Percentiles rank a stretch among this genome's conserved stretches.
These are phyloP conservation scores for Saccharomyces hybrid DNA, from an alignment of 1,139 yeast genomes.

Conservation along the genomic window DNA sequence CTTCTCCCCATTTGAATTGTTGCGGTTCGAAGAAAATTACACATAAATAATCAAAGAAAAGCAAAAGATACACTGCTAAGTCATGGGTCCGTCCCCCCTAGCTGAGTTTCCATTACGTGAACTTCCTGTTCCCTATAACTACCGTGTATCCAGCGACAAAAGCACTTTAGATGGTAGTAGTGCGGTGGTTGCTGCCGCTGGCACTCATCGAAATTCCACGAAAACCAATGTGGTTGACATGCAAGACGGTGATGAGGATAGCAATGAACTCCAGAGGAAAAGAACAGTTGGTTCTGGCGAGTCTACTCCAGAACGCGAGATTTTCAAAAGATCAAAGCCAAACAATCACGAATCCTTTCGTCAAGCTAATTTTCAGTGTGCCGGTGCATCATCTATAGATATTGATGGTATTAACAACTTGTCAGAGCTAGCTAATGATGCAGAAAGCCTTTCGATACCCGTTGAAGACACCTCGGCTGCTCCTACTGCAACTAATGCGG, in stretches of 20 bases:
- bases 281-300: neutral
- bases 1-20: neutral
- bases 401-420: neutral
- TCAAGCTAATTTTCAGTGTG: neutral
- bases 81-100: neutral
- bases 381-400: neutral
- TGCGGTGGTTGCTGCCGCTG: neutral
- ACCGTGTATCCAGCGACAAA: neutral
- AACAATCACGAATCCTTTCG: neutral
- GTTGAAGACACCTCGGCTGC: neutral
- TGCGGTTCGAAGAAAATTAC: neutral
- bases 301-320: neutral
- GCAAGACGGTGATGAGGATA: neutral
- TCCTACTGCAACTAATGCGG: neutral
- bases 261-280: neutral
- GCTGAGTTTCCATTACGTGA: neutral
- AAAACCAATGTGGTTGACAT: neutral
- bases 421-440: neutral
- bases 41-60: neutral
- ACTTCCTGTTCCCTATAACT: neutral
- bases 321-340: neutral
- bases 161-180: neutral
- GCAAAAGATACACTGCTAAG: neutral
- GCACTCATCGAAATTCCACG: neutral
- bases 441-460: neutral